phyloP scores from a whole-genome alignment of 495 filamentous ascomycete genomes.

The Melanomma pulvis-pyrius region DNA sequence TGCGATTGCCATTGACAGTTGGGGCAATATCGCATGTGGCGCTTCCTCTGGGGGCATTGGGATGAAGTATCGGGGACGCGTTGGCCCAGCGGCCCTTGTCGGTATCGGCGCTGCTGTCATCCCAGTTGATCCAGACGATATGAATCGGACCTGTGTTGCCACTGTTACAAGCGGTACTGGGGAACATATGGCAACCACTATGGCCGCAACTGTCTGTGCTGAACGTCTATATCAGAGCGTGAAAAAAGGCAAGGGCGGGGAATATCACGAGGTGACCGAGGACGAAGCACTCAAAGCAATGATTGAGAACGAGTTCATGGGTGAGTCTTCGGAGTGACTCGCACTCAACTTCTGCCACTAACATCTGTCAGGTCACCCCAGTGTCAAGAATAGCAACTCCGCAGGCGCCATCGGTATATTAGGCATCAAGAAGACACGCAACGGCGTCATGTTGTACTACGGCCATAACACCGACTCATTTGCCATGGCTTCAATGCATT shows the following conservation, averaged over 20 bases:
- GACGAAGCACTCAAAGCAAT: conserved; percentile 71
- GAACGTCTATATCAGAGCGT: conserved; percentile 71
- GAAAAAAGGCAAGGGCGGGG: conserved; percentile 60
- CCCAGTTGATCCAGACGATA: conserved; percentile 66
- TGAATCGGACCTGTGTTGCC: conserved; percentile 65
- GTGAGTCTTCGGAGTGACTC: conserved; percentile 44
- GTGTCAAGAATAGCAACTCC: conserved; percentile 70
- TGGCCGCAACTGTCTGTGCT: conserved; percentile 78
- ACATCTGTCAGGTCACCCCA: conserved; percentile 63
- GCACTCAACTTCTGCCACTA: conserved; percentile 22
- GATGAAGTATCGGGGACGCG: conserved; percentile 90
- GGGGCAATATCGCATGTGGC: conserved; percentile 89
- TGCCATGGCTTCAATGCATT: conserved; percentile 83
- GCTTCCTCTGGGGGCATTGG: conserved; percentile 98
- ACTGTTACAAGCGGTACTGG: conserved; percentile 90
- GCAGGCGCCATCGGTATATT: conserved; percentile 81
- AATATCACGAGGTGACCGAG: conserved; percentile 66
- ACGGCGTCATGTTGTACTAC: conserved; percentile 78
- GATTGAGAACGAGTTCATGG: conserved; percentile 78
- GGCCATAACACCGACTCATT: conserved; percentile 94
- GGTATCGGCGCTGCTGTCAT: conserved; percentile 87
- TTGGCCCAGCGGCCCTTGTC: conserved; percentile 90
- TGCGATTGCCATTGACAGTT: conserved; percentile 84
- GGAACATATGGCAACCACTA: conserved; percentile 93
- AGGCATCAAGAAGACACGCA: conserved; percentile 73